Evolutionary conservation across 768 basidiomycete species (phyloP).

Genomic region (Tulasnella calospora): DNA sequence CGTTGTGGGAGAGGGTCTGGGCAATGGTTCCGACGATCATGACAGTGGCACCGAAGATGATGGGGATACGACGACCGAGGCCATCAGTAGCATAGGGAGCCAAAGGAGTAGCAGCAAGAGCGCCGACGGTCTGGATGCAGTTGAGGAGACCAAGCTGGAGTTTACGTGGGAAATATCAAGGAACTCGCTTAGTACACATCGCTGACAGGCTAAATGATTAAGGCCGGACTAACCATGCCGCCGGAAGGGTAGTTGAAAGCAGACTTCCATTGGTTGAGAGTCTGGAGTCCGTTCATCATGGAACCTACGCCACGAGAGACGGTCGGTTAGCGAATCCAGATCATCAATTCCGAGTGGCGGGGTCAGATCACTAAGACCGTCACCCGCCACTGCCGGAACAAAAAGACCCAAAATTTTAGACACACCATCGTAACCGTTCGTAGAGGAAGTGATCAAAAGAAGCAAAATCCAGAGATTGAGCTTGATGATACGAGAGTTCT

Average conservation of each 20-base stretch:
- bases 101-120: constrained; percentile 56
- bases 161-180: constrained; percentile 29
- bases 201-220: background rate
- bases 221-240: constrained; percentile 31
- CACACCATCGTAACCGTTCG: constrained; percentile 37
- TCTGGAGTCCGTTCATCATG: constrained; percentile 56
- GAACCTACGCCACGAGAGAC: background rate
- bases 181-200: background rate
- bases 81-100: constrained; percentile 55
- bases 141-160: constrained; percentile 60
- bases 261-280: constrained; percentile 56
- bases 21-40: constrained; percentile 65
- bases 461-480: constrained; percentile 33
- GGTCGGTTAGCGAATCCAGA: background rate
- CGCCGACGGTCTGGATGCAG: constrained; percentile 75
- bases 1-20: constrained; percentile 65
- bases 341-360: background rate
- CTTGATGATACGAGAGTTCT: constrained; percentile 29
- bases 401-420: background rate
- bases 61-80: constrained; percentile 59
- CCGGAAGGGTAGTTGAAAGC: constrained; percentile 59
- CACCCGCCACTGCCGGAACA: background rate
- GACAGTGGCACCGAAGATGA: constrained; percentile 64
- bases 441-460: constrained; percentile 36
- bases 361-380: background rate